Evolutionary conservation across 2,329 filamentous ascomycete genomes (phyloP).

Genomic region (Basipetospora chlamydospora): DNA sequence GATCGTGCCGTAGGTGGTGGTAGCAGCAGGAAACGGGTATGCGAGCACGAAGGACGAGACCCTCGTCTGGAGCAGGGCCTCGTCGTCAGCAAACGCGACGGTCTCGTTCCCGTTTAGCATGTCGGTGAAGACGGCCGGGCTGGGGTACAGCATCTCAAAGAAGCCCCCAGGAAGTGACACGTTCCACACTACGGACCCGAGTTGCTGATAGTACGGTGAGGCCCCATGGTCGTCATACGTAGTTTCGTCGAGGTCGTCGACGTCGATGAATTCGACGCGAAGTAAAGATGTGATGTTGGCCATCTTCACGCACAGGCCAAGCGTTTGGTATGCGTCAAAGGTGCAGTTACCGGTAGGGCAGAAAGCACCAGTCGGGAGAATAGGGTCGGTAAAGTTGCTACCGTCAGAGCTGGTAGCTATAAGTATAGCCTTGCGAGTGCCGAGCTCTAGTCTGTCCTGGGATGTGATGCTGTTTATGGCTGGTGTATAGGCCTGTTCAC

Average conservation of each 20-base stretch:
- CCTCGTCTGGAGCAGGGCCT: neutral
- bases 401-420: neutral
- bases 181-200: neutral
- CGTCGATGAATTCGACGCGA: neutral
- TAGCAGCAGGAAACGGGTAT: no score
- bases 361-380: neutral
- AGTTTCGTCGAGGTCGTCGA: neutral
- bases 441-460: neutral
- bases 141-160: neutral
- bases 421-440: neutral
- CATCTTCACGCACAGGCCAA: constrained; percentile 3
- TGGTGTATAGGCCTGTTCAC: neutral
- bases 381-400: neutral
- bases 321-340: constrained; percentile 3
- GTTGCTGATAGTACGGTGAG: neutral
- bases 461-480: neutral
- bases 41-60: neutral
- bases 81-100: neutral
- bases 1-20: no score
- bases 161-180: constrained; percentile 4
- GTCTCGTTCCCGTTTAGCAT: constrained; percentile 1
- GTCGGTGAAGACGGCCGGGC: neutral
- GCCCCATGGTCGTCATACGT: neutral
- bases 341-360: constrained; percentile 6
- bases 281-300: constrained; percentile 2